Conservation (phyloP, 371 early-diverging fungal genomes). For the Saksenaea vasiformis region DNA sequence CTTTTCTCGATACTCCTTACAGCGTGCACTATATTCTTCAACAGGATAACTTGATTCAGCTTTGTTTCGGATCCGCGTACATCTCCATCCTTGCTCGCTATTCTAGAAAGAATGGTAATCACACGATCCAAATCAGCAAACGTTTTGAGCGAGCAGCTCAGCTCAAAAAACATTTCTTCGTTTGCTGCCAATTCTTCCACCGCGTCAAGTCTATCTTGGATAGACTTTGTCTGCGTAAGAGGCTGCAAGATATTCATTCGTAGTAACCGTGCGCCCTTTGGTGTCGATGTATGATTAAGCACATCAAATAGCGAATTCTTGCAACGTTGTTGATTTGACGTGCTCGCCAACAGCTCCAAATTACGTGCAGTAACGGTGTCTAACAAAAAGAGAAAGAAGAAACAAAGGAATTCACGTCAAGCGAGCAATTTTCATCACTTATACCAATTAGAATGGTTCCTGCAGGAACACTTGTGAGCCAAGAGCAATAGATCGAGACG, state of each 20-base stretch:
- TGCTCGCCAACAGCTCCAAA: constrained; percentile 66
- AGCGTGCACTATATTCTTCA: constrained; percentile 65
- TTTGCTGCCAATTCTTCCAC: constrained; percentile 46
- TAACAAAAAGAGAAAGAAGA: constrained; percentile 13
- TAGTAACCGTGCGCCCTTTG: constrained; percentile 76
- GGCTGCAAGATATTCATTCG: constrained; percentile 79
- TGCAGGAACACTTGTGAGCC: background rate
- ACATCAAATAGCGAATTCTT: constrained; percentile 56
- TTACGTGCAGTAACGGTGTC: constrained; percentile 60
- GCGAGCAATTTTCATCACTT: background rate
- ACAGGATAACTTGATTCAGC: constrained; percentile 70
- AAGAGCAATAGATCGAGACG: too few relatives aligned
- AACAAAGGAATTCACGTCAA: background rate
- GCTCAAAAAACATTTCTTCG: constrained; percentile 43
- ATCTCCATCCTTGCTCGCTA: constrained; percentile 30
- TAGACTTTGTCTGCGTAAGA: constrained; percentile 30
- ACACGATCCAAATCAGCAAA: constrained; percentile 33
- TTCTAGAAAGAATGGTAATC: constrained; percentile 23
- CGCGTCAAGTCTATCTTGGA: constrained; percentile 51
- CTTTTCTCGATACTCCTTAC: constrained; percentile 38
- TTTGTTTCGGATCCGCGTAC: constrained; percentile 62
- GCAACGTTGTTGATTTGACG: constrained; percentile 24
- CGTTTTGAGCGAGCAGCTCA: constrained; percentile 25
- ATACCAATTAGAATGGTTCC: constrained; percentile 69
- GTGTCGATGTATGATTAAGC: constrained; percentile 63